Evolutionary conservation across 352 stramenopile genomes (phyloP).

Genomic region (Pythium rhizo-oryzae): DNA sequence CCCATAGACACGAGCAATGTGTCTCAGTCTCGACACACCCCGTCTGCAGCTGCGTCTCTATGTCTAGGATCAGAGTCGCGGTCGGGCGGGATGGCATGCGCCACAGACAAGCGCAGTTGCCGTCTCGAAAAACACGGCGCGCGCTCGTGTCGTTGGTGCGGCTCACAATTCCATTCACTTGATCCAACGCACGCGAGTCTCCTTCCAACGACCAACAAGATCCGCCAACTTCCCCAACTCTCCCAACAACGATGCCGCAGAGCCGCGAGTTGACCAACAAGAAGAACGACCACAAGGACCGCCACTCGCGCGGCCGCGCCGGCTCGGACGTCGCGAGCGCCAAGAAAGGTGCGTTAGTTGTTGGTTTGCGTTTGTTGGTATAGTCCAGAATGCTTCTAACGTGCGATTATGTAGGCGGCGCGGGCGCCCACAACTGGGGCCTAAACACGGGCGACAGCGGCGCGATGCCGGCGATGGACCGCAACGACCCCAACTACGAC

Average conservation of each 20-base stretch:
- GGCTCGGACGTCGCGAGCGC: conserved; percentile 40
- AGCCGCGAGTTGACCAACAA: conserved; percentile 83
- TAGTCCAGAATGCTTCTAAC: neutral
- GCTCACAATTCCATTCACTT: conserved; percentile 7
- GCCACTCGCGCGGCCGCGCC: conserved; percentile 66
- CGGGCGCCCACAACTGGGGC: conserved; percentile 84
- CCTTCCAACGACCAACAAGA: conserved; percentile 5
- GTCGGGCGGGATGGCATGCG: conserved; percentile 19
- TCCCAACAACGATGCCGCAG: conserved; percentile 55
- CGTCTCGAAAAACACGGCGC: neutral
- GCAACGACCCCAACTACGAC: conserved; percentile 80
- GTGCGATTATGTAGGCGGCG: conserved; percentile 51
- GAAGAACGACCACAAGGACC: conserved; percentile 88
- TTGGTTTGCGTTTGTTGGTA: conserved; percentile 1
- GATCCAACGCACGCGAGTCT: neutral
- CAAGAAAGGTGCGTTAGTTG: conserved; percentile 61
- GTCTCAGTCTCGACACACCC: conserved; percentile 14
- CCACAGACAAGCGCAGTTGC: neutral
- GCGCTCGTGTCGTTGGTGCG: neutral
- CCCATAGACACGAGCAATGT: conserved; percentile 9
- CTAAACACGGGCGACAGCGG: conserved; percentile 42
- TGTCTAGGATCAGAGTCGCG: neutral
- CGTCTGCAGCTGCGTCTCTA: conserved; percentile 21
- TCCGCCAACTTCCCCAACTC: neutral
- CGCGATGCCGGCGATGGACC: conserved; percentile 52